Evolutionary conservation across 352 stramenopile species (phyloP).

Genomic region (Phytophthora vignae): DNA sequence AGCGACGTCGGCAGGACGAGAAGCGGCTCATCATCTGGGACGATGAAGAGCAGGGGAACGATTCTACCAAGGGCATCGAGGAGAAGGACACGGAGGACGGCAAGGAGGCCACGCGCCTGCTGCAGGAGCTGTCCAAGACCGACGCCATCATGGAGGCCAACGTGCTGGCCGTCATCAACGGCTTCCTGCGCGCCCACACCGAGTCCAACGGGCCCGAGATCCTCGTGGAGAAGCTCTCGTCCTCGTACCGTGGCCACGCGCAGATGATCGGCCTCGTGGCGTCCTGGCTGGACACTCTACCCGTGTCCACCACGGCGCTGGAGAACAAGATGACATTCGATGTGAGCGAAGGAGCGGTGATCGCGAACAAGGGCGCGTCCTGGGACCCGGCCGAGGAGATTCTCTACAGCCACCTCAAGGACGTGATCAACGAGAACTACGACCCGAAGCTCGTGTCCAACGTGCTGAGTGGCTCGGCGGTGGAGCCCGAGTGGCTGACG

Average conservation of each 20-base stretch:
- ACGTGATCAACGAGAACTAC: conserved; percentile 83
- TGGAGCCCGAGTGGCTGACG: conserved; percentile 84
- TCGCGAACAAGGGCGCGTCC: conserved; percentile 71
- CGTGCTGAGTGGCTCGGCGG: conserved; percentile 78
- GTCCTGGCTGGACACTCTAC: conserved; percentile 80
- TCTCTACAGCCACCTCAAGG: conserved; percentile 78
- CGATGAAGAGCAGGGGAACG: conserved; percentile 59
- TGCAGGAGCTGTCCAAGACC: conserved; percentile 72
- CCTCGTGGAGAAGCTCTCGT: conserved; percentile 86
- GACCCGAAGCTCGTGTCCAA: conserved; percentile 89
- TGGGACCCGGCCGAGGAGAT: conserved; percentile 85
- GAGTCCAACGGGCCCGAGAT: conserved; percentile 87
- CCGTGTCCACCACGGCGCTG: conserved; percentile 61
- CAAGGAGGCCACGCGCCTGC: conserved; percentile 74
- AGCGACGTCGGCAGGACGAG: conserved; percentile 59
- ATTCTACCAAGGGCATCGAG: conserved; percentile 44
- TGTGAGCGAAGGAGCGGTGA: conserved; percentile 66
- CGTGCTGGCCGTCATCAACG: conserved; percentile 84
- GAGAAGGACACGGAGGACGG: conserved; percentile 77
- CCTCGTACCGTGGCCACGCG: conserved; percentile 85
- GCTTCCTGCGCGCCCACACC: conserved; percentile 80
- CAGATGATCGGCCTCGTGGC: conserved; percentile 90
- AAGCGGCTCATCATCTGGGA: conserved; percentile 88
- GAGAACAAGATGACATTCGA: conserved; percentile 85
- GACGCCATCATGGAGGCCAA: conserved; percentile 89